These are phyloP conservation scores for Annulohypoxylon nitens DNA, from an alignment of 495 filamentous ascomycete species.

Conservation along the genomic window DNA sequence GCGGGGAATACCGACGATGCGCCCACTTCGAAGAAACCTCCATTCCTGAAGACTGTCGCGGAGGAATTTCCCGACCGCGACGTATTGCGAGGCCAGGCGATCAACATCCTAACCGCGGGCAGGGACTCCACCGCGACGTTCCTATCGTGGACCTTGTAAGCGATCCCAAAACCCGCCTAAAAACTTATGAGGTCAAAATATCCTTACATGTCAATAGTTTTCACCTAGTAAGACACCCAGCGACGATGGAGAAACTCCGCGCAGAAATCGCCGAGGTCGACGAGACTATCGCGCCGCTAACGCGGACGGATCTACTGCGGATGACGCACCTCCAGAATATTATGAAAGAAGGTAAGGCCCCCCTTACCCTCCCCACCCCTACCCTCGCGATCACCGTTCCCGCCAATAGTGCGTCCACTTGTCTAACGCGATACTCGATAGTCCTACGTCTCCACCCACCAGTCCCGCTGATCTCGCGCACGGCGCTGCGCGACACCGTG, in stretches of 20 bases:
- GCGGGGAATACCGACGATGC: background rate
- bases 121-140: slow-evolving; percentile 60
- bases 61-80: slow-evolving; percentile 37
- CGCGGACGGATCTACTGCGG: slow-evolving; percentile 33
- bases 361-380: slow-evolving; percentile 65
- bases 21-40: slow-evolving; percentile 19
- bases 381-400: slow-evolving; percentile 51
- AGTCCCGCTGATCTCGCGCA: slow-evolving; percentile 67
- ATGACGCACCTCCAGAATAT: slow-evolving; percentile 37
- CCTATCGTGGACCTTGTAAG: slow-evolving; percentile 57
- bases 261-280: slow-evolving; percentile 47
- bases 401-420: background rate
- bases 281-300: slow-evolving; percentile 30
- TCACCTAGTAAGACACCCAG: slow-evolving; percentile 53
- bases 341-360: slow-evolving; percentile 48
- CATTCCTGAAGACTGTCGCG: slow-evolving; percentile 40
- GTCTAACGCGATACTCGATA: slow-evolving; percentile 45
- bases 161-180: background rate
- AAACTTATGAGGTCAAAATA: no score
- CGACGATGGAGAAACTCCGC: slow-evolving; percentile 49
- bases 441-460: slow-evolving; percentile 68
- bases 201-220: slow-evolving; percentile 41
- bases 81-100: slow-evolving; percentile 47
- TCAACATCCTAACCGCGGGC: slow-evolving; percentile 53
- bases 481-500: slow-evolving; percentile 60